phyloP scores from a whole-genome alignment of 768 basidiomycete species.

The Russula foetens region DNA sequence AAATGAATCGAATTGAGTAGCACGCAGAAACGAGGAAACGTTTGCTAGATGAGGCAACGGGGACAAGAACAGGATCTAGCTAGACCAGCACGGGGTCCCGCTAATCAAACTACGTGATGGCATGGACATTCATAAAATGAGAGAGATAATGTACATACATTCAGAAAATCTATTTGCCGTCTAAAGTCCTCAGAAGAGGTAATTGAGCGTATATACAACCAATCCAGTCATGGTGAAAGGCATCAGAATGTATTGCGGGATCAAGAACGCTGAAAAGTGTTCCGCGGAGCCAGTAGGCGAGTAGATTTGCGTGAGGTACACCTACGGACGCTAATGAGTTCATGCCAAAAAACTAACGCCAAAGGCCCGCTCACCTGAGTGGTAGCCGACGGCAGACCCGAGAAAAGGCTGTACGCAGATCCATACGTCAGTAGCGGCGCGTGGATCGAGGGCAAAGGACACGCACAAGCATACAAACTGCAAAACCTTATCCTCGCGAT shows the following conservation, averaged over 20 bases:
- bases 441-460: constrained; percentile 18
- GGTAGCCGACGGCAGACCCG: constrained; percentile 16
- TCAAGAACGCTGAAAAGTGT: constrained; percentile 52
- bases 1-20: too few relatives aligned
- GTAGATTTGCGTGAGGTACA: constrained; percentile 56
- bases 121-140: background rate
- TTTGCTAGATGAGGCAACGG: too few relatives aligned
- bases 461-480: constrained; percentile 64
- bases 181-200: constrained; percentile 9
- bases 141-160: constrained; percentile 2
- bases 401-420: constrained; percentile 36
- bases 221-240: constrained; percentile 19
- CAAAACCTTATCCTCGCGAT: constrained; percentile 46
- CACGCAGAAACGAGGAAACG: too few relatives aligned
- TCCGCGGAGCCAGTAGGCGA: constrained; percentile 59
- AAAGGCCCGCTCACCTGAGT: constrained; percentile 4
- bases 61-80: too few relatives aligned
- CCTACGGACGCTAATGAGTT: constrained; percentile 28
- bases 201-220: constrained; percentile 14
- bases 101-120: too few relatives aligned
- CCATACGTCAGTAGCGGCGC: constrained; percentile 38
- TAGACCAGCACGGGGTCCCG: too few relatives aligned
- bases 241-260: constrained; percentile 35
- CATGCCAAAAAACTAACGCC: background rate
- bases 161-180: too few relatives aligned